Conservation (phyloP, 208 protist species). For the Lotmaria passim region DNA sequence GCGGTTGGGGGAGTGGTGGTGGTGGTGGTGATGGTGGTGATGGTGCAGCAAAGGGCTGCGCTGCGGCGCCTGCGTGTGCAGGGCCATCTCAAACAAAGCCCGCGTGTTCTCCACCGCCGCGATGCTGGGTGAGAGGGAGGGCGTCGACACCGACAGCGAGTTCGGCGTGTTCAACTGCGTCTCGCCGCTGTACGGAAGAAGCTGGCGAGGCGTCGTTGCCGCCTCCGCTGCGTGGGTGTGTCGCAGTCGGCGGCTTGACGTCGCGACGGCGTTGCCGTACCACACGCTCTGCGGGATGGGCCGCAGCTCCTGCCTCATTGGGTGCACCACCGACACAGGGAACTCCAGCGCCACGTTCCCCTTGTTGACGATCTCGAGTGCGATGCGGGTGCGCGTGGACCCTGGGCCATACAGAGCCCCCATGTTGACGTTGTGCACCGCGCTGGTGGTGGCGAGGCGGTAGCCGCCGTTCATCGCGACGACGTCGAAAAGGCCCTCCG, state of each 20-base stretch:
- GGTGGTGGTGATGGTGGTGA: conserved; percentile 34
- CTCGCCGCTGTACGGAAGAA: neutral
- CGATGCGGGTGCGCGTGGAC: conserved; percentile 57
- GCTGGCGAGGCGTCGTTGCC: neutral
- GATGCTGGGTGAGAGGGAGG: neutral
- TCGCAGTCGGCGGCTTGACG: neutral
- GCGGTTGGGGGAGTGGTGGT: neutral
- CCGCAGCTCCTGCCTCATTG: conserved; percentile 80
- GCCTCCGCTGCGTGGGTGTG: neutral
- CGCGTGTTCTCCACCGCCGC: neutral
- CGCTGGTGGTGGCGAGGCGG: conserved; percentile 44
- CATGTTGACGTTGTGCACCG: conserved; percentile 54
- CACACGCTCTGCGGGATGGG: conserved; percentile 35
- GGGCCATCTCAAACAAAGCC: neutral
- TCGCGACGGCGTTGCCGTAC: conserved; percentile 19
- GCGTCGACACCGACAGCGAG: conserved; percentile 1
- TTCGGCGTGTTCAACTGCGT: neutral
- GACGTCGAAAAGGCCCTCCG: conserved; percentile 83
- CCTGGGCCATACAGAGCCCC: conserved; percentile 79
- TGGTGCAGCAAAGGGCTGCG: neutral
- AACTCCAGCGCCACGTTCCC: conserved; percentile 81
- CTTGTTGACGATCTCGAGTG: conserved; percentile 82
- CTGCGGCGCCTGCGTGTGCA: conserved; percentile 4
- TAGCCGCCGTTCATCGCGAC: conserved; percentile 60
- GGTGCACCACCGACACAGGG: conserved; percentile 80